phyloP scores from a whole-genome alignment of 164 flowering plant species.

The Aristolochia contorta region DNA sequence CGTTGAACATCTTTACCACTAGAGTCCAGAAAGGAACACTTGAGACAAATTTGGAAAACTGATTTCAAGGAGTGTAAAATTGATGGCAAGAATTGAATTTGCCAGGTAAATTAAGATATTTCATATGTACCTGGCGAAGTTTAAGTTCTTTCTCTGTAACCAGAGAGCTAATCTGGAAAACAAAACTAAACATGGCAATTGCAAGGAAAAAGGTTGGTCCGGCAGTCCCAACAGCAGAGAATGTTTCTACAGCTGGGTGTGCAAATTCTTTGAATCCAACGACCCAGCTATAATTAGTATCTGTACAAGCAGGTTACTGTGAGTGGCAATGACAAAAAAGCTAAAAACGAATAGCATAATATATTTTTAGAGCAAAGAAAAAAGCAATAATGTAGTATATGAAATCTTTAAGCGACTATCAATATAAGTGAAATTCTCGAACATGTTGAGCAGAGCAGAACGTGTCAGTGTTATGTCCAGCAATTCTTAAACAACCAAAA shows the following conservation, averaged over 20 bases:
- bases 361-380: no score
- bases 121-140: constrained; percentile 77
- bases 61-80: background rate
- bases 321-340: no score
- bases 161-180: constrained; percentile 72
- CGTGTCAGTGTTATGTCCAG: no score
- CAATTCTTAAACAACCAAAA: no score
- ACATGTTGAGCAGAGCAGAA: no score
- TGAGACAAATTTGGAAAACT: background rate
- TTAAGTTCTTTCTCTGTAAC: constrained; percentile 86
- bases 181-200: constrained; percentile 85
- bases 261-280: constrained; percentile 72
- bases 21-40: background rate
- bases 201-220: constrained; percentile 94
- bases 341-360: no score
- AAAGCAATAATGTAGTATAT: no score
- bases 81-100: background rate
- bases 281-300: constrained; percentile 69
- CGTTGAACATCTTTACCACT: constrained; percentile 2
- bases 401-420: no score
- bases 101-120: no score
- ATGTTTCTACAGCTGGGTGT: constrained; percentile 24
- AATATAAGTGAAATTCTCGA: no score
- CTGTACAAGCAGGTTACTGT: constrained; percentile 24
- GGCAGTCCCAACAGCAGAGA: constrained; percentile 22